phyloP scores from a whole-genome alignment of 2,329 filamentous ascomycete species.

The Aspergillus alliaceus region DNA sequence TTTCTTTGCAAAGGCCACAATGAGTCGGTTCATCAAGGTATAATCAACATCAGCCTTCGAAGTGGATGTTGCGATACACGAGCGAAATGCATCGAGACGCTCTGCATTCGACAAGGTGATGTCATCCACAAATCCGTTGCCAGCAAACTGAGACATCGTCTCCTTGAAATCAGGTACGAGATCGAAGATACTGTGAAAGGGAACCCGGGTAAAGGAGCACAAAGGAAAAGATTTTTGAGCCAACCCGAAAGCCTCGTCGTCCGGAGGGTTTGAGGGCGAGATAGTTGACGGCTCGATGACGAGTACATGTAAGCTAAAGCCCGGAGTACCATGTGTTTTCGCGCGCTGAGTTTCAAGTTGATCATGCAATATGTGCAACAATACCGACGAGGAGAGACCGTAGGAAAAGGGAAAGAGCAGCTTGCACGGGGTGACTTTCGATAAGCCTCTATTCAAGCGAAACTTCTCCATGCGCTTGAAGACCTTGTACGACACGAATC shows the following conservation, averaged over 20 bases:
- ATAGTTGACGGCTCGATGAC: constrained; percentile 44
- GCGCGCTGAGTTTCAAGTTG: constrained; percentile 66
- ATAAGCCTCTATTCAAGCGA: constrained; percentile 44
- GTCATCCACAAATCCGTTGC: constrained; percentile 27
- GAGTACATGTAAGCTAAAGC: constrained; percentile 61
- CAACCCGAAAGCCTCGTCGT: constrained; percentile 39
- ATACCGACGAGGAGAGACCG: constrained; percentile 74
- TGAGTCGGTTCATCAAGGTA: constrained; percentile 69
- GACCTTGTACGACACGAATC: constrained; percentile 75
- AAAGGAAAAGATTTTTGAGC: constrained; percentile 64
- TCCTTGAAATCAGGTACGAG: constrained; percentile 37
- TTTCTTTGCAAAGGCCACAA: constrained; percentile 64
- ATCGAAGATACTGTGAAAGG: constrained; percentile 63
- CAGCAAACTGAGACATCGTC: constrained; percentile 32
- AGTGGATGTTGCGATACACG: constrained; percentile 68
- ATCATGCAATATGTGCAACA: constrained; percentile 73
- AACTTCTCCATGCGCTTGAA: constrained; percentile 75
- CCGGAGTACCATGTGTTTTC: constrained; percentile 60
- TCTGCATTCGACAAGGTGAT: constrained; percentile 37
- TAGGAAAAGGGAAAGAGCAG: constrained; percentile 80
- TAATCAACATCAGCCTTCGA: constrained; percentile 72
- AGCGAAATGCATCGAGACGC: constrained; percentile 57
- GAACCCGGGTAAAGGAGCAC: constrained; percentile 62
- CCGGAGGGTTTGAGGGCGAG: constrained; percentile 18
- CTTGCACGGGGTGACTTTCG: constrained; percentile 47